Conservation (phyloP, 2,329 filamentous ascomycete species). For the Pseudogymnoascus sp. region DNA sequence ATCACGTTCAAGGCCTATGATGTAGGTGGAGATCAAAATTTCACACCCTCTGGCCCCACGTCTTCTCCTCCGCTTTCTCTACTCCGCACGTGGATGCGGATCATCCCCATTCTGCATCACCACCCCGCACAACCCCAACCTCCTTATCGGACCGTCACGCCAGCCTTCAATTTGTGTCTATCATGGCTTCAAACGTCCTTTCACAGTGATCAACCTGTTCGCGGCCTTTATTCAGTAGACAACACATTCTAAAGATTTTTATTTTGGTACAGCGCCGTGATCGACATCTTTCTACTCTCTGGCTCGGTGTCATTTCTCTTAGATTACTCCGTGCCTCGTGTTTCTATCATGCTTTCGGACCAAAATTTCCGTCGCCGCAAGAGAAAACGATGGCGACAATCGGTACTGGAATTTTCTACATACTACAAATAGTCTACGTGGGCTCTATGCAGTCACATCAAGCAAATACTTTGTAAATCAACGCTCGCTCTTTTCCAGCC, state of each 20-base stretch:
- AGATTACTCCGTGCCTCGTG: not conserved
- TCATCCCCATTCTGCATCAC: not conserved
- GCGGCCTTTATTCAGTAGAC: not conserved
- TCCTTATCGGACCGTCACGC: conserved; percentile 3
- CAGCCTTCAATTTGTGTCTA: not conserved
- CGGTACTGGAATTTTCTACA: not conserved
- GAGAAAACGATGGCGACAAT: not conserved
- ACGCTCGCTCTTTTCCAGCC: not conserved
- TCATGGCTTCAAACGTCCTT: not conserved
- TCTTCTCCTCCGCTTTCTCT: not conserved
- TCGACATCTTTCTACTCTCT: not conserved
- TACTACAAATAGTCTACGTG: not conserved
- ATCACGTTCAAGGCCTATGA: not conserved
- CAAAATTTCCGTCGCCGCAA: not conserved
- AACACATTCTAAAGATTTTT: not conserved
- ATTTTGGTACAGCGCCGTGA: not conserved
- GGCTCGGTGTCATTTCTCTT: not conserved
- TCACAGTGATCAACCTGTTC: not conserved
- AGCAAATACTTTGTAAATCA: not conserved
- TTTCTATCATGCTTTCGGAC: not conserved
- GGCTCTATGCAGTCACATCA: not conserved
- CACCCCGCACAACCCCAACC: not conserved
- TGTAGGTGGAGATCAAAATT: not conserved
- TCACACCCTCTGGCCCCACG: not conserved
- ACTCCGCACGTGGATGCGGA: not conserved